These are phyloP conservation scores for Centaurea solstitialis DNA, from an alignment of 129 eudicot genomes.

Conservation along the genomic window DNA sequence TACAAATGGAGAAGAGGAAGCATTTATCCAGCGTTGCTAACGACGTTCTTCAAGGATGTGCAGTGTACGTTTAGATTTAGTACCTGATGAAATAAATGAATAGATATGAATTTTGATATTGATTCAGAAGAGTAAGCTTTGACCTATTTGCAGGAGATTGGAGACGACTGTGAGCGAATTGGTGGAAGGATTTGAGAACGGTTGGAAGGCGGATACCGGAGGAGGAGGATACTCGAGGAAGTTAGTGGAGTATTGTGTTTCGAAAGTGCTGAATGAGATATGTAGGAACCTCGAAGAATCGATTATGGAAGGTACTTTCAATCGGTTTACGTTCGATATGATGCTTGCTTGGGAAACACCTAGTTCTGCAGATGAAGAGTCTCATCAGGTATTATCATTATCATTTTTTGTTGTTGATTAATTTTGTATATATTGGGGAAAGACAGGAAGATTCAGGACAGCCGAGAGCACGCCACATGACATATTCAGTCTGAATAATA, in stretches of 20 bases:
- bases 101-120: neutral
- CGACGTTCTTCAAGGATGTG: slow-evolving; percentile 51
- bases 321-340: slow-evolving; percentile 82
- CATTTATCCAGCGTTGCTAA: slow-evolving; percentile 58
- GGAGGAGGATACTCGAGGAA: slow-evolving; percentile 64
- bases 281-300: slow-evolving; percentile 47
- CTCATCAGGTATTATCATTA: slow-evolving; percentile 35
- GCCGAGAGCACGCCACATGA: no score
- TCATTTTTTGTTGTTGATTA: neutral
- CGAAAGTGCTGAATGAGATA: slow-evolving; percentile 55
- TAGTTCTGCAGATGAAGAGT: slow-evolving; percentile 47
- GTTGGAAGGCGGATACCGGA: slow-evolving; percentile 46
- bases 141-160: slow-evolving; percentile 46
- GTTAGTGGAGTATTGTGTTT: slow-evolving; percentile 68
- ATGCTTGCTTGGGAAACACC: slow-evolving; percentile 98
- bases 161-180: slow-evolving; percentile 44
- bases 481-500: no score
- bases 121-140: neutral
- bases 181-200: slow-evolving; percentile 56
- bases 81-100: neutral
- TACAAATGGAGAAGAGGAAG: slow-evolving; percentile 33
- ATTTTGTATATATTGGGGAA: neutral
- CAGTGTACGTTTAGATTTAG: slow-evolving; percentile 18
- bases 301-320: slow-evolving; percentile 55
- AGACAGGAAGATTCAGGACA: no score